Evolutionary conservation across 2,329 filamentous ascomycete species (phyloP).

Genomic region (Trichoderma simmonsii): DNA sequence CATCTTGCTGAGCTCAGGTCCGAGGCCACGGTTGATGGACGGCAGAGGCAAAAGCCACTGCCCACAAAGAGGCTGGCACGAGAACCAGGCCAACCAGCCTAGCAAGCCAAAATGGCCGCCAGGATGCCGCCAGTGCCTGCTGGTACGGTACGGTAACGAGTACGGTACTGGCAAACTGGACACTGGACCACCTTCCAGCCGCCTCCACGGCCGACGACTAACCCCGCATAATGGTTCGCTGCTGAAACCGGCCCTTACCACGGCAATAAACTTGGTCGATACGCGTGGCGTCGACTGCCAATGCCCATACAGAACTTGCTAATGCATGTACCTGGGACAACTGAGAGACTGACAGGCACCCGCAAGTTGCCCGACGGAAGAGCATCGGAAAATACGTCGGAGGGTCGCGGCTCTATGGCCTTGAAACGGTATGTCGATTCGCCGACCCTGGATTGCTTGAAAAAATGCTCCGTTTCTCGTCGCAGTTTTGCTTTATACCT

Average conservation of each 20-base stretch:
- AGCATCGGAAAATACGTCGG: conserved; percentile 12
- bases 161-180: not conserved
- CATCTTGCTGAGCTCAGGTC: conserved; percentile 16
- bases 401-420: not conserved
- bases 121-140: conserved; percentile 1
- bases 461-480: conserved; percentile 3
- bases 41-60: conserved; percentile 4
- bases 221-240: conserved; percentile 19
- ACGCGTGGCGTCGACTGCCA: conserved; percentile 10
- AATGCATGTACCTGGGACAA: conserved; percentile 7
- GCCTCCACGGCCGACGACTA: not conserved
- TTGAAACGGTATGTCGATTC: conserved; percentile 9
- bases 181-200: not conserved
- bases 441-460: not conserved
- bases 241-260: conserved; percentile 15
- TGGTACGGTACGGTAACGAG: not conserved
- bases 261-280: conserved; percentile 10
- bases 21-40: conserved; percentile 7
- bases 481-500: not conserved
- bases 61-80: conserved; percentile 4
- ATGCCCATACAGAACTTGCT: not conserved
- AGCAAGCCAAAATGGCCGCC: conserved; percentile 2
- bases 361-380: conserved; percentile 7
- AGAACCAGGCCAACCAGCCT: not conserved
- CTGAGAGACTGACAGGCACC: not conserved